Base-by-base conservation (phyloP, 768 basidiomycete genomes). In the Hortiboletus flavorubellus region DNA sequence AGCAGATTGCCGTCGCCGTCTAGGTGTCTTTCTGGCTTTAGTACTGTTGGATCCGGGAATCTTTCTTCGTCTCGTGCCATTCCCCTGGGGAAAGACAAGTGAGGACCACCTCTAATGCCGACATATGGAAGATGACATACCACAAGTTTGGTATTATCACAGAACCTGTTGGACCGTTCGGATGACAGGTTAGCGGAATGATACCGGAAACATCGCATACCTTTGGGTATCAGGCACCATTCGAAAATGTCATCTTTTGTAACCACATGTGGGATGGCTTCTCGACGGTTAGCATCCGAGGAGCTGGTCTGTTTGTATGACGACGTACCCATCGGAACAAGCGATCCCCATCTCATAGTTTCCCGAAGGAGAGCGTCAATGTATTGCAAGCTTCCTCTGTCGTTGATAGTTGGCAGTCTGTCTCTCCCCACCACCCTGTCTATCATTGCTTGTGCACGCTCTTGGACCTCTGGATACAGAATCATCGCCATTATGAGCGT, bases 191-290 rank as follows among this genome's bases (percentile, higher is more conserved):
- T 16, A 34, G 30, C 18, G 23, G 41, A 49, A 8, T 18, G 16
- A 38, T n/a, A n/a, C 12, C 30, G 29, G 16, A 34, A 12, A 43
- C 14, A 15, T 15, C 5, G 40, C 58, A 16, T n/a, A 58, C 82
- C 83, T 53, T 76, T 75, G 6, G 83, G 83, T 52, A 85, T 85
- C 3, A 77, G 64, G 40, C 77, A 77, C 12, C 75, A 73, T 35
- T 73, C 65, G 50, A 77, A 79, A 15, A 71, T 46, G 39, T 79
- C 77, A 50, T 77, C 76, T 39, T 70, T 63, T 0, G 72, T 74
- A 3, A 64, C 43, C 38, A 49, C 49, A 46, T 71, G 74, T 14
- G 73, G 68, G 18, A 72, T 34, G 16, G 59, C 72, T 66, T 21
- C 34, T 26, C 12, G 30, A 5, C 11, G 29, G 23, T 65, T 10